These are phyloP conservation scores for Bromus sterilis DNA, from an alignment of 176 grass and related monocot genomes.

Conservation along the genomic window DNA sequence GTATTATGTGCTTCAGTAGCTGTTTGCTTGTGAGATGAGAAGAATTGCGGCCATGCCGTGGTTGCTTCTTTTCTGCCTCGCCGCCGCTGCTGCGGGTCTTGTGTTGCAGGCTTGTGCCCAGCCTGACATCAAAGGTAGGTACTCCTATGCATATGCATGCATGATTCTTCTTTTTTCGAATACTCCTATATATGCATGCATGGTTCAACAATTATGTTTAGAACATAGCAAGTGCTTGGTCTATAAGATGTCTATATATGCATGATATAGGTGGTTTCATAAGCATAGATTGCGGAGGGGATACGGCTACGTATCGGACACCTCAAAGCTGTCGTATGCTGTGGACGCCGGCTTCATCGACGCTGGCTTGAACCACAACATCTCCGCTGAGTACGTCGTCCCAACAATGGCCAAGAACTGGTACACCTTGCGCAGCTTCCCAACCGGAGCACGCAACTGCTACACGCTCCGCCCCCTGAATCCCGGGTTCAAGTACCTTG, in stretches of 20 bases:
- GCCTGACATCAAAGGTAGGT: slow-evolving; percentile 28
- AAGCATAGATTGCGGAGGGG: slow-evolving; percentile 43
- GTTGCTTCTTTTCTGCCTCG: slow-evolving; percentile 18
- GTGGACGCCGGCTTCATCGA: slow-evolving; percentile 36
- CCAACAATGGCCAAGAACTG: not conserved
- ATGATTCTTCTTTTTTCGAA: too few relatives aligned
- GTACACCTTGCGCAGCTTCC: slow-evolving; percentile 43
- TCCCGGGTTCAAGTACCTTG: slow-evolving; percentile 25
- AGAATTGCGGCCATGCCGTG: not conserved
- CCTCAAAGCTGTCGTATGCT: not conserved
- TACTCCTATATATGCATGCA: too few relatives aligned
- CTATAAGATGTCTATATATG: too few relatives aligned
- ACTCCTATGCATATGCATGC: too few relatives aligned
- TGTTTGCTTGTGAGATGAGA: not conserved
- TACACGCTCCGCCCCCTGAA: slow-evolving; percentile 32
- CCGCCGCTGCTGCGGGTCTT: not conserved
- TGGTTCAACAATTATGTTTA: not conserved
- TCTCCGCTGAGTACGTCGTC: slow-evolving; percentile 4
- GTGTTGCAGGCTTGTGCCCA: slow-evolving; percentile 10
- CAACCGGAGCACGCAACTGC: slow-evolving; percentile 31
- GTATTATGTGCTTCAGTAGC: too few relatives aligned
- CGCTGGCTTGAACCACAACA: slow-evolving; percentile 22
- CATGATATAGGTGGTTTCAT: slow-evolving; percentile 43
- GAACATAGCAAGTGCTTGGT: too few relatives aligned
- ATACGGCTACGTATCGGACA: slow-evolving; percentile 6